phyloP scores from a whole-genome alignment of 1,139 yeast genomes.

The Kodamaea arcana region DNA sequence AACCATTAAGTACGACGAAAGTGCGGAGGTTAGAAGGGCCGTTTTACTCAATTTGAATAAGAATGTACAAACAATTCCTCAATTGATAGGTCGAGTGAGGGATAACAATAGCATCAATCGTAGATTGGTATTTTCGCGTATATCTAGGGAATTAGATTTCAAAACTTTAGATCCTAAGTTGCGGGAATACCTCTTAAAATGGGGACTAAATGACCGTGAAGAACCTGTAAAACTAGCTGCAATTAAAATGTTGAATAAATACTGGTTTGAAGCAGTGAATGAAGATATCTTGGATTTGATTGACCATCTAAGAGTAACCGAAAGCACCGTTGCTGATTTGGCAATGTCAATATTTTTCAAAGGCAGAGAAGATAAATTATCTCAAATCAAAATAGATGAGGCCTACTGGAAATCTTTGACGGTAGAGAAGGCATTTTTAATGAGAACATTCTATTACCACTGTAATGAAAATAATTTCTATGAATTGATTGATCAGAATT shows the following conservation, averaged over 20 bases:
- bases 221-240: conserved; percentile 70
- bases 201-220: conserved; percentile 91
- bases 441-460: conserved; percentile 62
- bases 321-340: conserved; percentile 59
- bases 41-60: conserved; percentile 69
- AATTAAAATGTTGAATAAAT: conserved; percentile 57
- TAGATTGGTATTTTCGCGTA: conserved; percentile 64
- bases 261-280: conserved; percentile 69
- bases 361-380: conserved; percentile 57
- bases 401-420: conserved; percentile 68
- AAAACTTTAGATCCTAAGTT: conserved; percentile 53
- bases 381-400: conserved; percentile 52
- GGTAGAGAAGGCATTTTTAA: conserved; percentile 70
- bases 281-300: conserved; percentile 71
- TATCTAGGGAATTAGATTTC: conserved; percentile 66
- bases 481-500: conserved; percentile 63
- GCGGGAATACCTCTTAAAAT: conserved; percentile 63
- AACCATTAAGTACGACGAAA: conserved; percentile 71
- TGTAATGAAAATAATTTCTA: conserved; percentile 51
- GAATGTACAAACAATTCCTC: conserved; percentile 50
- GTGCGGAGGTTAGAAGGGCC: conserved; percentile 86
- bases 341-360: conserved; percentile 66
- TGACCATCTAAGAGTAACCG: conserved; percentile 64
- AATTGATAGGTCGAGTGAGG: conserved; percentile 74
- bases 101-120: conserved; percentile 73